Conservation (phyloP, 306 rosid genomes). For the Acacia crassicarpa region DNA sequence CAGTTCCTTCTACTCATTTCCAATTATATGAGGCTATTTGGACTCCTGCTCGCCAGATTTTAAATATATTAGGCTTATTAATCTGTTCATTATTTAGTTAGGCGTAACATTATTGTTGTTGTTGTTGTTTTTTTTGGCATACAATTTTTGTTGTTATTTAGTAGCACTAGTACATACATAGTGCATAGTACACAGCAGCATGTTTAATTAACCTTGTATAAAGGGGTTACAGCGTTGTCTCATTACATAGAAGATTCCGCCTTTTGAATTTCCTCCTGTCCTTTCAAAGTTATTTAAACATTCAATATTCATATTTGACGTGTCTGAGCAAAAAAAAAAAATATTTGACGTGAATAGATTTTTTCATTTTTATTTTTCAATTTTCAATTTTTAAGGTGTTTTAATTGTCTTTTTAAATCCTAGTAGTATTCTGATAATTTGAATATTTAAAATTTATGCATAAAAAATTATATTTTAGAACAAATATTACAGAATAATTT, state of each 20-base stretch:
- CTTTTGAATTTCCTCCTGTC: neutral
- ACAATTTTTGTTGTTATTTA: neutral
- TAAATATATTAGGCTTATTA: neutral
- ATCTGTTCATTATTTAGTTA: neutral
- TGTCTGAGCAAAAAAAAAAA: no score
- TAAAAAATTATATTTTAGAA: neutral
- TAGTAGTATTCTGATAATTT: neutral
- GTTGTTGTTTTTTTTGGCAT: no score
- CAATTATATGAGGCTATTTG: neutral
- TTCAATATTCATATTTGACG: neutral
- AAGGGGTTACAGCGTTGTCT: neutral
- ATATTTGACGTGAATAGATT: neutral
- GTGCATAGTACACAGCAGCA: neutral
- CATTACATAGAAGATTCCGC: neutral
- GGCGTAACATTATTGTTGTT: neutral
- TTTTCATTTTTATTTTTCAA: neutral
- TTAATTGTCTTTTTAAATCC: neutral
- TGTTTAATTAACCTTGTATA: neutral
- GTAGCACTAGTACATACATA: neutral
- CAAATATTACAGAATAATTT: neutral
- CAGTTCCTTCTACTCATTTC: conserved; percentile 22
- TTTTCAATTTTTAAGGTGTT: neutral
- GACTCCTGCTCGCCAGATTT: neutral
- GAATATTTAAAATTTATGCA: neutral
- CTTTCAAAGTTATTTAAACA: neutral